These are phyloP conservation scores for Apiospora hydei DNA, from an alignment of 2,329 filamentous ascomycete genomes.

Conservation along the genomic window DNA sequence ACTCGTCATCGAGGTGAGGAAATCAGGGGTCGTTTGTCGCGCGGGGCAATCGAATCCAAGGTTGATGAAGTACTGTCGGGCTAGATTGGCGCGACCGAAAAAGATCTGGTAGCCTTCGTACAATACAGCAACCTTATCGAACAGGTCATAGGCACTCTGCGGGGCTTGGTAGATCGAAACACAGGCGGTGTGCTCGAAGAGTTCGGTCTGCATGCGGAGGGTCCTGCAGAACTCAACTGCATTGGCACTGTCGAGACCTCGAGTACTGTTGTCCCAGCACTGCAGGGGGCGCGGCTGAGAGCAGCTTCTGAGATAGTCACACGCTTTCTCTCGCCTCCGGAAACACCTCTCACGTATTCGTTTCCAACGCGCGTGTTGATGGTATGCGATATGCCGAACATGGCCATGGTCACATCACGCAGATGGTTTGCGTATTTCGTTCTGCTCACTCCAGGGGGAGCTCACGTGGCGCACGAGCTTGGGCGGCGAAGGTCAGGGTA, in stretches of 20 bases:
- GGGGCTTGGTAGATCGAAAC: conserved; percentile 75
- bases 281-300: conserved; percentile 62
- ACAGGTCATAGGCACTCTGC: conserved; percentile 66
- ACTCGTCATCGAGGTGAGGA: conserved; percentile 73
- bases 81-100: conserved; percentile 65
- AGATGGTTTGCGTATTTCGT: conserved; percentile 65
- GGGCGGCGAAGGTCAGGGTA: conserved; percentile 78
- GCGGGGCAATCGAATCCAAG: conserved; percentile 71
- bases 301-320: conserved; percentile 67
- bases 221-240: conserved; percentile 77
- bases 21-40: conserved; percentile 72
- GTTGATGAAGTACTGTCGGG: conserved; percentile 68
- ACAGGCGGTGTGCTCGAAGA: conserved; percentile 42
- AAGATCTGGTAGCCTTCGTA: conserved; percentile 68
- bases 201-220: conserved; percentile 50
- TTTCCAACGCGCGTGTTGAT: conserved; percentile 76
- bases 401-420: conserved; percentile 74
- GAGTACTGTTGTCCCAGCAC: conserved; percentile 74
- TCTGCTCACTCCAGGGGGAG: conserved; percentile 62
- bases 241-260: conserved; percentile 76
- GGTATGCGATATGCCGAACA: conserved; percentile 75
- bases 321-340: conserved; percentile 73
- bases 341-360: conserved; percentile 70
- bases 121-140: conserved; percentile 63
- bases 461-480: conserved; percentile 67